Evolutionary conservation across 805 yeast genomes (phyloP).

Genomic region (Wickerhamiella galacta): DNA sequence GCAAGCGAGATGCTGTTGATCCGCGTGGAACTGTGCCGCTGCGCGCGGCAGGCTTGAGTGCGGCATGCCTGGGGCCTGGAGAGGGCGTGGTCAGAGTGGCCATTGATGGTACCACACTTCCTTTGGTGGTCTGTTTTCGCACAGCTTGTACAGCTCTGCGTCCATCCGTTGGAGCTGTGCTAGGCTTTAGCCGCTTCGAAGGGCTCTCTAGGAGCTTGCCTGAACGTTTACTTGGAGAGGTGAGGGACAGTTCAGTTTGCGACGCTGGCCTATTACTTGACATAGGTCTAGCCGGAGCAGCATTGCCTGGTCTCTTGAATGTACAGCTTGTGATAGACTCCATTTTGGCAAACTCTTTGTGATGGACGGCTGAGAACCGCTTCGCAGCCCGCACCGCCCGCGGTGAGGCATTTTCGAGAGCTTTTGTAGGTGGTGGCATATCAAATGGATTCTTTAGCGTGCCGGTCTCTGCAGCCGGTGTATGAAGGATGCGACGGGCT

Average conservation of each 20-base stretch:
- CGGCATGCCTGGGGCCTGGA: too few relatives aligned
- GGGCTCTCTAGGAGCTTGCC: constrained; percentile 9
- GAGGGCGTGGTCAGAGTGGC: too few relatives aligned
- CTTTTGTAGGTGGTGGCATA: background rate
- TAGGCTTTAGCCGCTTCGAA: constrained; percentile 10
- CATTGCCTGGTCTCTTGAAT: too few relatives aligned
- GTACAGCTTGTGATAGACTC: constrained; percentile 11
- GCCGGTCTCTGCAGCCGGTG: constrained; percentile 7
- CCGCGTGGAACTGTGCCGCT: too few relatives aligned
- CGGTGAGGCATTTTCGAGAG: background rate
- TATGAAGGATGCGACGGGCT: constrained; percentile 11
- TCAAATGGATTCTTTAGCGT: background rate
- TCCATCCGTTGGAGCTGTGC: background rate
- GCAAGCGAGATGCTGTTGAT: too few relatives aligned
- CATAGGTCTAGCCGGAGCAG: too few relatives aligned
- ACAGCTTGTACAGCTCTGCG: background rate
- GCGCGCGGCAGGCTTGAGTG: too few relatives aligned
- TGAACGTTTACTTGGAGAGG: constrained; percentile 6
- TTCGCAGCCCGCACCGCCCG: background rate
- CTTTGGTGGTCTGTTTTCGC: background rate
- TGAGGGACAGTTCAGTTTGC: too few relatives aligned
- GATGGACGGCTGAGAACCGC: constrained; percentile 16
- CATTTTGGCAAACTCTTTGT: constrained; percentile 15
- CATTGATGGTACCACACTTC: too few relatives aligned
- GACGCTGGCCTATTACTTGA: too few relatives aligned